A percentile compares a stretch with the other conserved stretches of the same genome.
phyloP scores from a whole-genome alignment of 2,329 filamentous ascomycete species.

The Aspergillus aculeatinus region DNA sequence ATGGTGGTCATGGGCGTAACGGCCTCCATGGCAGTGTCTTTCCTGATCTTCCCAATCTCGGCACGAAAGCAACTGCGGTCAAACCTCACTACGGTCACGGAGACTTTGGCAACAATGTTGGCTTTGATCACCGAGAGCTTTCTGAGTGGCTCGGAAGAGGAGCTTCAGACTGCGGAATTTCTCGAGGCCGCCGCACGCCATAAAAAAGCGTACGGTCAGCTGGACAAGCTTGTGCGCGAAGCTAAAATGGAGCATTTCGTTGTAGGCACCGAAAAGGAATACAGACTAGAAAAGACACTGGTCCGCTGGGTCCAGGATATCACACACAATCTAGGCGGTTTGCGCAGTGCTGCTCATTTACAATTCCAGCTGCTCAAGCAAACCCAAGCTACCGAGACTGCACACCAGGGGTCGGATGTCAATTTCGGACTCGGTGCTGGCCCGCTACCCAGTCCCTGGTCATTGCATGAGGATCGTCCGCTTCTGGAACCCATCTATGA shows the following conservation, averaged over 20 bases:
- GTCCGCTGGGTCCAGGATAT: slow-evolving; percentile 82
- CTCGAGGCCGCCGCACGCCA: slow-evolving; percentile 62
- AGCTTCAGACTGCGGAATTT: slow-evolving; percentile 68
- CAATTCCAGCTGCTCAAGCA: slow-evolving; percentile 84
- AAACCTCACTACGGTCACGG: slow-evolving; percentile 71
- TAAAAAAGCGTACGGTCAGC: slow-evolving; percentile 64
- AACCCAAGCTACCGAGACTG: slow-evolving; percentile 31
- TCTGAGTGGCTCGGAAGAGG: slow-evolving; percentile 75
- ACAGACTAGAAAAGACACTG: slow-evolving; percentile 73
- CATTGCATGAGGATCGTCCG: slow-evolving; percentile 45
- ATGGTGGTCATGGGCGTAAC: slow-evolving; percentile 78
- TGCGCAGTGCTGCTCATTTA: slow-evolving; percentile 83
- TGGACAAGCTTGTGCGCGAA: slow-evolving; percentile 77
- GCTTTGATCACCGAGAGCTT: slow-evolving; percentile 80
- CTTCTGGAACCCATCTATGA: slow-evolving; percentile 64
- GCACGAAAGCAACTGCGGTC: slow-evolving; percentile 71
- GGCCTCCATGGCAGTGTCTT: slow-evolving; percentile 70
- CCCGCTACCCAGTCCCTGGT: slow-evolving; percentile 31
- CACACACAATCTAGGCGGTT: slow-evolving; percentile 82
- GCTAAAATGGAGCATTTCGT: slow-evolving; percentile 88
- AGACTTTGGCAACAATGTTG: slow-evolving; percentile 76
- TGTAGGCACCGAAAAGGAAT: slow-evolving; percentile 74
- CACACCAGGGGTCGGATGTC: slow-evolving; percentile 15
- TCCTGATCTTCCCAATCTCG: slow-evolving; percentile 75
- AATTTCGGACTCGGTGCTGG: slow-evolving; percentile 15